Evolutionary conservation across 495 filamentous ascomycete genomes (phyloP).

Genomic region (Penicillium manginii): DNA sequence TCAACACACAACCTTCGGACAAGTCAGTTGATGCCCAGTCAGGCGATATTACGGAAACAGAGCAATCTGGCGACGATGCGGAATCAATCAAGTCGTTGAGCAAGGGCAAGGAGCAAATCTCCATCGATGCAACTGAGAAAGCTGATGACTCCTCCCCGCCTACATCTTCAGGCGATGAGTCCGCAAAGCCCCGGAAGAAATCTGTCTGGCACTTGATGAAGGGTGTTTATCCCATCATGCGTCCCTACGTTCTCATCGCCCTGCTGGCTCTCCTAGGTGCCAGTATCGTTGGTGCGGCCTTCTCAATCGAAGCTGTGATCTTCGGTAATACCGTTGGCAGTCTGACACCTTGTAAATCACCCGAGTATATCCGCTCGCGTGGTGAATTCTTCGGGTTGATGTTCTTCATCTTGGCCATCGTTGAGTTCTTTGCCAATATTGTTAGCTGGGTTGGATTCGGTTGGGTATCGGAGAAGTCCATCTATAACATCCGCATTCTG

Average conservation of each 20-base stretch:
- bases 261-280: constrained; percentile 44
- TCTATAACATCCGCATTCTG: constrained; percentile 51
- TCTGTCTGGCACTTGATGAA: constrained; percentile 37
- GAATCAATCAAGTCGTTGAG: constrained; percentile 23
- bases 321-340: constrained; percentile 55
- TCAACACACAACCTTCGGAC: constrained; percentile 60
- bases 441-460: constrained; percentile 54
- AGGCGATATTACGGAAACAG: constrained; percentile 24
- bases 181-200: constrained; percentile 39
- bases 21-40: constrained; percentile 33
- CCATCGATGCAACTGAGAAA: constrained; percentile 20
- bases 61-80: constrained; percentile 22
- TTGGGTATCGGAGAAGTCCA: constrained; percentile 54
- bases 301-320: constrained; percentile 56
- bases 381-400: constrained; percentile 56
- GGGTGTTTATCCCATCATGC: constrained; percentile 35
- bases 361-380: constrained; percentile 38
- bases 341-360: constrained; percentile 46
- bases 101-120: constrained; percentile 17
- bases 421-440: constrained; percentile 56
- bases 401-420: constrained; percentile 58
- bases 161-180: neutral
- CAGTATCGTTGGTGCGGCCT: constrained; percentile 50
- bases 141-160: constrained; percentile 24
- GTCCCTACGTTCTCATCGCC: constrained; percentile 44